A percentile compares a stretch with the other conserved stretches of the same genome.
phyloP scores from a whole-genome alignment of 768 basidiomycete genomes.

The Mycena belliarum region DNA sequence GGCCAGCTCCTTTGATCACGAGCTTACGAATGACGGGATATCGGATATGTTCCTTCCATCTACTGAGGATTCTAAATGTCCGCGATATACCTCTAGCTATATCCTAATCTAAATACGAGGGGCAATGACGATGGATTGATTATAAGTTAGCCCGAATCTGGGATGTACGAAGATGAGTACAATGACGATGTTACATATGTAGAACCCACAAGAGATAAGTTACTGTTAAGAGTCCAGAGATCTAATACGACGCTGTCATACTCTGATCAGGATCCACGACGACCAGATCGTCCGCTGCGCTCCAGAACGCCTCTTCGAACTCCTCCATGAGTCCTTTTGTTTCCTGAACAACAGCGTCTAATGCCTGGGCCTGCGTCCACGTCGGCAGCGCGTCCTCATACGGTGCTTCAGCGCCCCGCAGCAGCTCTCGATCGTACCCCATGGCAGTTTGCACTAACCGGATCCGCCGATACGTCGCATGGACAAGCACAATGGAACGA shows the following conservation, averaged over 20 bases:
- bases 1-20: constrained; percentile 14
- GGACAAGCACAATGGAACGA: constrained; percentile 51
- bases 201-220: not conserved
- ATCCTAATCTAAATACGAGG: no score
- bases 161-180: no score
- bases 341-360: constrained; percentile 55
- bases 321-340: constrained; percentile 60
- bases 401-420: constrained; percentile 42
- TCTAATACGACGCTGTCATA: constrained; percentile 2
- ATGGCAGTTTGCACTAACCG: constrained; percentile 61
- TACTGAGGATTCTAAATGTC: not conserved
- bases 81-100: no score
- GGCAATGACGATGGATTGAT: no score
- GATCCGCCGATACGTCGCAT: constrained; percentile 60
- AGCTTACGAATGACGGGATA: not conserved
- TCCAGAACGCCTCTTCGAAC: constrained; percentile 44
- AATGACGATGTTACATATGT: no score
- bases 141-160: no score
- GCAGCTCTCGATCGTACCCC: constrained; percentile 56
- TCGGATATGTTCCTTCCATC: not conserved
- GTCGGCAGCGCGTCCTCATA: constrained; percentile 38
- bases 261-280: constrained; percentile 29
- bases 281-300: constrained; percentile 31
- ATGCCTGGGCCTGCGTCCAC: constrained; percentile 57
- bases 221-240: not conserved